Conservation (phyloP, 1,284 basidiomycete genomes). For the Moesziomyces sp. region DNA sequence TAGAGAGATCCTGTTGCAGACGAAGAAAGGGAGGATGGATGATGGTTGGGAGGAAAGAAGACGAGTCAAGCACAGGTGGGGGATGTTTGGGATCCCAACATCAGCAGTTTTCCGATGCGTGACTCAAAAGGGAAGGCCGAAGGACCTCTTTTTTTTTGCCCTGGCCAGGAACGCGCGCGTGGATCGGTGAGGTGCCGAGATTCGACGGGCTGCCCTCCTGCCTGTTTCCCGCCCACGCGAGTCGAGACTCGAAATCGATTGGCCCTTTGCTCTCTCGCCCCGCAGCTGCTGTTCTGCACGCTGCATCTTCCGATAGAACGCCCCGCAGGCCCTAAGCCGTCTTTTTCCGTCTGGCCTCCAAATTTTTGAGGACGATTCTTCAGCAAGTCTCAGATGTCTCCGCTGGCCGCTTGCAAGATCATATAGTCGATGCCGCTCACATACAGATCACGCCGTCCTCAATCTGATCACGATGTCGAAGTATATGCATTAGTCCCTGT, state of each 20-base stretch:
- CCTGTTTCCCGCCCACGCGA: not conserved
- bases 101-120: not conserved
- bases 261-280: not conserved
- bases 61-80: too few species aligned
- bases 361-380: too few species aligned
- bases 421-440: too few species aligned
- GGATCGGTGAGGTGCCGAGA: not conserved
- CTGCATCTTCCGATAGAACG: too few species aligned
- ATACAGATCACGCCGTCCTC: not conserved
- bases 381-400: too few species aligned
- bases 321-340: not conserved
- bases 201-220: not conserved
- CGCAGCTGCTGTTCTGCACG: not conserved
- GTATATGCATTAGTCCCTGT: not conserved
- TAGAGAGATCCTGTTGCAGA: slow-evolving; percentile 1
- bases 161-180: not conserved
- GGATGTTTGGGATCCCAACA: too few species aligned
- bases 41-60: not conserved
- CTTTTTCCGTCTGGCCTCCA: not conserved
- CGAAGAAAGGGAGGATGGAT: not conserved
- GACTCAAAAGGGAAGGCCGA: too few species aligned
- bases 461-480: not conserved
- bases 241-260: not conserved
- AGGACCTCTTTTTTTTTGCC: not conserved
- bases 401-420: too few species aligned